These are phyloP conservation scores for Asclepias syriaca DNA, from an alignment of 257 asterid genomes.

Conservation along the genomic window DNA sequence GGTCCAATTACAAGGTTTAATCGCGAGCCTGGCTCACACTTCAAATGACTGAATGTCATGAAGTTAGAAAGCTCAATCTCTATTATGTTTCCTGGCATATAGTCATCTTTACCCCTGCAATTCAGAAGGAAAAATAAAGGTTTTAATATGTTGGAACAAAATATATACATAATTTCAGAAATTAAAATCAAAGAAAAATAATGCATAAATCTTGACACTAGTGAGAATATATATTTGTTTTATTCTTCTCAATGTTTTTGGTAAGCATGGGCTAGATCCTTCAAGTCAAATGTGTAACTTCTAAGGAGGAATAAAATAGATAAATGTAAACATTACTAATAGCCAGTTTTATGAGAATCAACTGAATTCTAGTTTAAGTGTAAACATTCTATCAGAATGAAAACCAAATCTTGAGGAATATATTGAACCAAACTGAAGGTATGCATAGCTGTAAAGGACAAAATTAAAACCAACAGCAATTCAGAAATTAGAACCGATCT, in stretches of 20 bases:
- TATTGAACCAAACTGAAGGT: background rate
- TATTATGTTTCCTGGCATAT: constrained; percentile 71
- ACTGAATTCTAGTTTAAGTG: background rate
- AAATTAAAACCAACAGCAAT: background rate
- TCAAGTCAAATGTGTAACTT: background rate
- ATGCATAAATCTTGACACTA: background rate
- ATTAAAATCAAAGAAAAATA: background rate
- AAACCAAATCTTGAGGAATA: background rate
- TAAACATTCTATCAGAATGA: background rate
- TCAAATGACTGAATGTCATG: constrained; percentile 77
- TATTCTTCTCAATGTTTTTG: background rate
- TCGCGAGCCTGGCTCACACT: constrained; percentile 71
- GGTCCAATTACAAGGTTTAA: constrained; percentile 94
- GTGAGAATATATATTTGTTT: background rate
- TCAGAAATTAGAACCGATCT: background rate
- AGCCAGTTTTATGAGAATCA: background rate
- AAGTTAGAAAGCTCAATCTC: constrained; percentile 78
- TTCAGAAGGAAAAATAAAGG: constrained; percentile 3
- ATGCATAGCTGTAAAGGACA: background rate
- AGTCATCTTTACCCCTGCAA: constrained; percentile 81
- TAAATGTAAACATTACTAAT: background rate
- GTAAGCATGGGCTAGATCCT: background rate
- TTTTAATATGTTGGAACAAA: background rate
- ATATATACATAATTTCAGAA: background rate
- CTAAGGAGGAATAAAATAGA: background rate